phyloP scores from a whole-genome alignment of 169 alveolate species.

The Plasmodium fragile region DNA sequence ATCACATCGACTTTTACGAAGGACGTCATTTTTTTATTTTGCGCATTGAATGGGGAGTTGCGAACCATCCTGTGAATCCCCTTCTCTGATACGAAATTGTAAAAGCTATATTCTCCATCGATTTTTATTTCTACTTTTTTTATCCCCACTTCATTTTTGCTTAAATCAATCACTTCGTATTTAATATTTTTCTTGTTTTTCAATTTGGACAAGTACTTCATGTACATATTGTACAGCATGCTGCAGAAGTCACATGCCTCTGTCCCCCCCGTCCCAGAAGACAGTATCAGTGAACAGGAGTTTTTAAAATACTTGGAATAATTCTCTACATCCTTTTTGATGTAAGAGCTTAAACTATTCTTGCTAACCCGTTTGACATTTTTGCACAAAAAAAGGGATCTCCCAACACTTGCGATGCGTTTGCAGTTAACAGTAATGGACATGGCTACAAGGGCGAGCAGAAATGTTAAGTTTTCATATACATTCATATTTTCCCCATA shows the following conservation, averaged over 20 bases:
- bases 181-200: conserved; percentile 74
- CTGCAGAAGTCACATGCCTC: conserved; percentile 86
- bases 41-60: conserved; percentile 81
- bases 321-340: conserved; percentile 55
- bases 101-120: conserved; percentile 83
- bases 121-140: conserved; percentile 82
- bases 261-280: conserved; percentile 86
- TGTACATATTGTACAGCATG: conserved; percentile 83
- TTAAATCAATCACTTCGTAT: conserved; percentile 76
- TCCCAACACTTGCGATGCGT: not conserved
- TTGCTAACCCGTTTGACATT: conserved; percentile 4
- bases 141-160: conserved; percentile 80
- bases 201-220: conserved; percentile 78
- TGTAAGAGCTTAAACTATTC: conserved; percentile 35
- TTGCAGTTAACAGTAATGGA: conserved; percentile 44
- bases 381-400: conserved; percentile 27
- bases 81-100: conserved; percentile 82
- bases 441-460: conserved; percentile 21
- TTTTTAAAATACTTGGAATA: conserved; percentile 71
- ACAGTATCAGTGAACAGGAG: conserved; percentile 60
- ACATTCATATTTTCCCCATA: conserved; percentile 21
- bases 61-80: conserved; percentile 86
- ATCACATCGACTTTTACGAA: conserved; percentile 85
- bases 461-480: not conserved
- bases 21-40: conserved; percentile 82